Evolutionary conservation across 805 yeast species (phyloP).

Genomic region (Candida cerambycidarum): DNA sequence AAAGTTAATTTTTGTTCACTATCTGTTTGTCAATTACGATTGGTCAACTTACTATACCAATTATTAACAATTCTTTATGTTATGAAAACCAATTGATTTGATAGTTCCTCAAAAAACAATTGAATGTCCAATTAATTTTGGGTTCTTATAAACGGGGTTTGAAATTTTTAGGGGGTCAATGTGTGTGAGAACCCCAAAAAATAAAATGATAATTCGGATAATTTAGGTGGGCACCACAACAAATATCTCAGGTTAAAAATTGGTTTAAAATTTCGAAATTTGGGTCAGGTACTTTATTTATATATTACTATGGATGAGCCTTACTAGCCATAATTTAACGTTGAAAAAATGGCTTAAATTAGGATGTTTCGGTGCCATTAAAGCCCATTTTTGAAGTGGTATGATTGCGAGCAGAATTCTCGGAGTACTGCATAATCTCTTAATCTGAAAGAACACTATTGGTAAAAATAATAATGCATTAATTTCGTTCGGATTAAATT

Average conservation of each 20-base stretch:
- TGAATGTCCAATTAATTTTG: not conserved
- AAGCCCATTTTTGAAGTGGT: not conserved
- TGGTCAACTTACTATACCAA: too few relatives aligned
- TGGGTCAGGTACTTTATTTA: too few relatives aligned
- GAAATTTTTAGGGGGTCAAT: conserved; percentile 1
- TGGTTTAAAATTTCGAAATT: too few relatives aligned
- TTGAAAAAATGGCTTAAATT: not conserved
- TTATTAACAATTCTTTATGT: too few relatives aligned
- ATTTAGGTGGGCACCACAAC: too few relatives aligned
- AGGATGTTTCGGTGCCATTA: not conserved
- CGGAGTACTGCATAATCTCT: too few relatives aligned
- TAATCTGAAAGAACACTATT: not conserved
- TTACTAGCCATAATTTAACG: too few relatives aligned
- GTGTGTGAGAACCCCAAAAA: conserved; percentile 4
- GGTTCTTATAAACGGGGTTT: conserved; percentile 3
- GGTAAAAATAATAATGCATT: not conserved
- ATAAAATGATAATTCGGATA: not conserved
- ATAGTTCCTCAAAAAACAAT: not conserved
- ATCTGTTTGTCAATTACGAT: too few relatives aligned
- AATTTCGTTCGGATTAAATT: not conserved
- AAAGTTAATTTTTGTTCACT: too few relatives aligned
- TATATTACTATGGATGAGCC: too few relatives aligned
- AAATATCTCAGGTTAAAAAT: too few relatives aligned
- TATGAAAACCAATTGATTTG: not conserved
- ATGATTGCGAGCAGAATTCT: not conserved